Conservation (phyloP, 805 yeast species). For the Kodamaea laetipori region DNA sequence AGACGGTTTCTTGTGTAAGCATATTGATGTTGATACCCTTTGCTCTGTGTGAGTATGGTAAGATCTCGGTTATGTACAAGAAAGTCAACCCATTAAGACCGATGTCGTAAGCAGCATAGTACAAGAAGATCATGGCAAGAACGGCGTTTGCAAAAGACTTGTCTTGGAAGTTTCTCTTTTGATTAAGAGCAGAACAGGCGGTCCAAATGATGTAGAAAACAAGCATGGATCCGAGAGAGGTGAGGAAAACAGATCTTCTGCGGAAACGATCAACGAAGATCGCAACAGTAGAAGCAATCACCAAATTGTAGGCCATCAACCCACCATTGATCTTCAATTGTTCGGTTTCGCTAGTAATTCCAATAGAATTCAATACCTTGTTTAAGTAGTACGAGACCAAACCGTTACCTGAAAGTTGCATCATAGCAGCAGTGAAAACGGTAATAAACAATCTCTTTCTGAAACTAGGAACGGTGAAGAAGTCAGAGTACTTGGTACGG, state of each 20-base stretch:
- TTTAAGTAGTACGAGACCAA: conserved; percentile 53
- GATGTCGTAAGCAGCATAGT: conserved; percentile 24
- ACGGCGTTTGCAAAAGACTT: conserved; percentile 22
- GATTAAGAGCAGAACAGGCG: conserved; percentile 25
- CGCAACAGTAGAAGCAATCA: conserved; percentile 26
- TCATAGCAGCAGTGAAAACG: conserved; percentile 33
- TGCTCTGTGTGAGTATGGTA: conserved; percentile 41
- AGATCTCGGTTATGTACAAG: conserved; percentile 11
- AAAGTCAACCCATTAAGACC: conserved; percentile 12
- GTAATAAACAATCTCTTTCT: conserved; percentile 44
- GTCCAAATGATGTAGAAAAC: conserved; percentile 28
- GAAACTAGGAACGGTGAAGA: conserved; percentile 39
- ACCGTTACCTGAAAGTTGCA: conserved; percentile 55
- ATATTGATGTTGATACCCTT: conserved; percentile 38
- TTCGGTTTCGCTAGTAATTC: conserved; percentile 47
- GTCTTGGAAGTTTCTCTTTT: conserved; percentile 20
- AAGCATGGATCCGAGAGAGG: conserved; percentile 34
- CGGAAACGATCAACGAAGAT: conserved; percentile 23
- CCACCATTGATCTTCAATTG: conserved; percentile 55
- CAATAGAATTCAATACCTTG: conserved; percentile 53
- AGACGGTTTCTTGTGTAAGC: conserved; percentile 38
- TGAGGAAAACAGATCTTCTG: conserved; percentile 39
- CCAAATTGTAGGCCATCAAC: conserved; percentile 49
- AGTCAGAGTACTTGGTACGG: conserved; percentile 38
- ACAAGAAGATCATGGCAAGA: conserved; percentile 29